Evolutionary conservation across 2,329 filamentous ascomycete species (phyloP), one percentile per base, ranked within the genome.

Genomic region (Biscogniauxia mediterranea): DNA sequence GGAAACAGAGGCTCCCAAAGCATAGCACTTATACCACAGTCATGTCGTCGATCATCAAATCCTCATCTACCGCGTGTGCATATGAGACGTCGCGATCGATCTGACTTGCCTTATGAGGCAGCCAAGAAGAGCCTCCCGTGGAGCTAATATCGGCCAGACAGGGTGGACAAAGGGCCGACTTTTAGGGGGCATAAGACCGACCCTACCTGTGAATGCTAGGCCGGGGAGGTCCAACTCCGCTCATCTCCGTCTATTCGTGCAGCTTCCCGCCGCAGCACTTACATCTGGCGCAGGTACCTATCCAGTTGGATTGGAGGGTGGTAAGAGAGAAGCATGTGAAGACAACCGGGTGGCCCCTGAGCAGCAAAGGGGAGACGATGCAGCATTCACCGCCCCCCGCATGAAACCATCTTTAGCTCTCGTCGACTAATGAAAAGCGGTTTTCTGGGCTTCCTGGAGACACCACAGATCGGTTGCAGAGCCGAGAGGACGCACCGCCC

Each of bases 391-490:
- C 55, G 57, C n/a, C 50, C 49, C 54, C 51, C 52, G 32, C 19
- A 54, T 54, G n/a, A 28, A 54, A 19, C 32, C 56, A 25, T 9
- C 38, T 46, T 46, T 11, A 11, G 38, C 38, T n/a, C 15, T 53
- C 13, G 13, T 46, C 38, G 28, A 54, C 52, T 28, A 26, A 19
- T 26, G 21, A 32, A 28, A 23, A 54, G 17, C 23, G 21, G 23
- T 11, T 54, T 11, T 54, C 17, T 19, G 23, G 56, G 49, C 28
- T 19, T 13, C 25, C 53, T 51, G 54, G 60, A 32, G 53, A 56
- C 56, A 51, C 56, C 60, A 56, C 56, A 53, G 56, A 52, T 57
- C 57, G 17, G 38, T 46, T 46, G 38, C 3, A n/a, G 38, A 46
- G 38, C 38, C 38, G 38, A 46, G 38, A 46, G 38, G 38, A 46